Conservation (phyloP, 2,329 filamentous ascomycete species). For the Coccinonectria pachysandricola region DNA sequence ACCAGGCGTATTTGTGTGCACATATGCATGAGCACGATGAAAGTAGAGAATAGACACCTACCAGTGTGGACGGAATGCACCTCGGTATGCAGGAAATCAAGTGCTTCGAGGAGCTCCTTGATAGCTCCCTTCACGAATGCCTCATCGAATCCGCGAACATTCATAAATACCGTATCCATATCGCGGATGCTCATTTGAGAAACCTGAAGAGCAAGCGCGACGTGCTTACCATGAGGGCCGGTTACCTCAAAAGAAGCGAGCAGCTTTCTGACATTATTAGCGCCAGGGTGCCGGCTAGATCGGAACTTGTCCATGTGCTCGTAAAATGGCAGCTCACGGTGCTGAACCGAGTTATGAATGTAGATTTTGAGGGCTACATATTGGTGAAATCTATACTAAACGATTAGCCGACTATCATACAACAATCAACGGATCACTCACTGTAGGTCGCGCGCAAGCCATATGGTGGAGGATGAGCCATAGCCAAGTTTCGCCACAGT, state of each 20-base stretch:
- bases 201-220: constrained; percentile 13
- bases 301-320: constrained; percentile 1
- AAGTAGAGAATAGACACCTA: too few species aligned
- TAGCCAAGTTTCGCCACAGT: constrained; percentile 29
- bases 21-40: too few species aligned
- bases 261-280: constrained; percentile 11
- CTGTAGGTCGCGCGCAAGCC: constrained; percentile 29
- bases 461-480: constrained; percentile 30
- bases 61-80: constrained; percentile 23
- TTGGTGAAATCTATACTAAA: too few species aligned
- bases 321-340: constrained; percentile 13
- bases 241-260: constrained; percentile 11
- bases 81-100: constrained; percentile 26
- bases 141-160: constrained; percentile 14
- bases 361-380: constrained; percentile 25
- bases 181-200: constrained; percentile 23
- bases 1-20: too few species aligned
- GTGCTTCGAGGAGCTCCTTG: constrained; percentile 20
- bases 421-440: constrained; percentile 12
- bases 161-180: constrained; percentile 19
- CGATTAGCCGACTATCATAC: too few species aligned
- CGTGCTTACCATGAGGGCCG: constrained; percentile 12
- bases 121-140: constrained; percentile 21
- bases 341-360: constrained; percentile 12
- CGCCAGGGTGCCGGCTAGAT: not conserved